Evolutionary conservation across 2,329 filamentous ascomycete species (phyloP).

Genomic region (Diatrype stigma): DNA sequence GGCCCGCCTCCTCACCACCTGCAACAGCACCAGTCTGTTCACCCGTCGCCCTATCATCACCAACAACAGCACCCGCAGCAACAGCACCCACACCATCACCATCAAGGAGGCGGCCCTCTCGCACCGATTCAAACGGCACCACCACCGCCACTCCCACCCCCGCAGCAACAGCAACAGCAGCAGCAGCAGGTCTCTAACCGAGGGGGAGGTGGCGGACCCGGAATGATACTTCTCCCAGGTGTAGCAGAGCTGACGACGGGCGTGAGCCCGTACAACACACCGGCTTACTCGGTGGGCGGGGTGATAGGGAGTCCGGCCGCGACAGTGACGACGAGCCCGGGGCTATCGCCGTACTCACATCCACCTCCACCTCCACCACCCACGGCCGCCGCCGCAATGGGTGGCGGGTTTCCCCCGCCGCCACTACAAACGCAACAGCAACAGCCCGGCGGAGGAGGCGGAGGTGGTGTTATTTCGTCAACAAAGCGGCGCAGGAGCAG

Average conservation of each 20-base stretch:
- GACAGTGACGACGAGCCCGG: conserved; percentile 37
- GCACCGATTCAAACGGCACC: conserved; percentile 13
- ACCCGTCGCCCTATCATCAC: conserved; percentile 2
- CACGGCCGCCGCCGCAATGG: not conserved
- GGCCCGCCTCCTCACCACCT: not conserved
- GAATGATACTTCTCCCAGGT: conserved; percentile 53
- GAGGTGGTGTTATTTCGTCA: conserved; percentile 23
- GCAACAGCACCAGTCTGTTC: not conserved
- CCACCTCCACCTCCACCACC: conserved; percentile 17
- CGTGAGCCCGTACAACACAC: conserved; percentile 56
- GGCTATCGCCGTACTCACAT: conserved; percentile 28
- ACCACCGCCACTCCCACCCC: conserved; percentile 23
- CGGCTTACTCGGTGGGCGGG: conserved; percentile 45
- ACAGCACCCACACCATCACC: conserved; percentile 32
- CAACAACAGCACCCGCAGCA: conserved; percentile 22
- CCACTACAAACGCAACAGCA: no score
- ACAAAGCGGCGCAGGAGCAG: conserved; percentile 52
- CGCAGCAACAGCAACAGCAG: conserved; percentile 29
- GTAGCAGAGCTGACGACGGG: conserved; percentile 62
- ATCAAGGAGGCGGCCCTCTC: conserved; percentile 1
- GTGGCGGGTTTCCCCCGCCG: no score
- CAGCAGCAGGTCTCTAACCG: conserved; percentile 31
- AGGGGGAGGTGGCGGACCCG: conserved; percentile 28
- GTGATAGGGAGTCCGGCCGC: conserved; percentile 34
- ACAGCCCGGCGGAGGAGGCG: no score